Conservation (phyloP, 2,329 filamentous ascomycete species). For the Aaosphaeria pasadenensis region DNA sequence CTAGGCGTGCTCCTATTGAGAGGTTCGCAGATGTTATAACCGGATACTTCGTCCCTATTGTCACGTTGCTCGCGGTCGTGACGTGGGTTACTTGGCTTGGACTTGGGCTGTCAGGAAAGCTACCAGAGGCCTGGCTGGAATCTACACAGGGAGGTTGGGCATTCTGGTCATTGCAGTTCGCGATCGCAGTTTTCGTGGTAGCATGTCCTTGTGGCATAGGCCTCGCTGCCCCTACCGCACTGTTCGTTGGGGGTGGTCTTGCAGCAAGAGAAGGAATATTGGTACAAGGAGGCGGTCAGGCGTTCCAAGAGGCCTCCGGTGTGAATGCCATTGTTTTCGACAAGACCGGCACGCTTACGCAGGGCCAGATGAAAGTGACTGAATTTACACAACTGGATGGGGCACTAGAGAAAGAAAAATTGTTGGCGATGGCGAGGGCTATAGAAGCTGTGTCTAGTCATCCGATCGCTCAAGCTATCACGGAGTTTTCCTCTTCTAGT, state of each 20-base stretch:
- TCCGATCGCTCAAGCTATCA: conserved; percentile 69
- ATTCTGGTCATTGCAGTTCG: conserved; percentile 75
- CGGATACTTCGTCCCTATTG: conserved; percentile 71
- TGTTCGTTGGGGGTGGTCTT: conserved; percentile 78
- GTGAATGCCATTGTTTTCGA: conserved; percentile 81
- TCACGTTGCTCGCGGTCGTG: conserved; percentile 65
- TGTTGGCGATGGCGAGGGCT: conserved; percentile 43
- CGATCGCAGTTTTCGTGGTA: conserved; percentile 83
- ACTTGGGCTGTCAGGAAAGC: conserved; percentile 57
- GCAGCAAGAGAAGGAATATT: conserved; percentile 78
- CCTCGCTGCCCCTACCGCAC: conserved; percentile 78
- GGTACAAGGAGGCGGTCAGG: conserved; percentile 79
- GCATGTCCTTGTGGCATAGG: conserved; percentile 83
- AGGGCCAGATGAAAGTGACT: conserved; percentile 61
- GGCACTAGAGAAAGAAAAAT: conserved; percentile 24
- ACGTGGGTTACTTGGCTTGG: conserved; percentile 72
- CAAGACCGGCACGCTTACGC: conserved; percentile 81
- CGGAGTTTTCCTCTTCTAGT: conserved; percentile 55
- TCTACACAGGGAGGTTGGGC: conserved; percentile 62
- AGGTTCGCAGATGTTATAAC: conserved; percentile 71
- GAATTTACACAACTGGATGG: conserved; percentile 58
- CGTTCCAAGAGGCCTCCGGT: conserved; percentile 78
- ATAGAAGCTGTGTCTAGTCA: conserved; percentile 72
- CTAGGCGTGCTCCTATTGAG: conserved; percentile 71
- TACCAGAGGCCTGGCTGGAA: conserved; percentile 58